Evolutionary conservation across 129 eudicot genomes (phyloP).

Genomic region (Flaveria linearis): DNA sequence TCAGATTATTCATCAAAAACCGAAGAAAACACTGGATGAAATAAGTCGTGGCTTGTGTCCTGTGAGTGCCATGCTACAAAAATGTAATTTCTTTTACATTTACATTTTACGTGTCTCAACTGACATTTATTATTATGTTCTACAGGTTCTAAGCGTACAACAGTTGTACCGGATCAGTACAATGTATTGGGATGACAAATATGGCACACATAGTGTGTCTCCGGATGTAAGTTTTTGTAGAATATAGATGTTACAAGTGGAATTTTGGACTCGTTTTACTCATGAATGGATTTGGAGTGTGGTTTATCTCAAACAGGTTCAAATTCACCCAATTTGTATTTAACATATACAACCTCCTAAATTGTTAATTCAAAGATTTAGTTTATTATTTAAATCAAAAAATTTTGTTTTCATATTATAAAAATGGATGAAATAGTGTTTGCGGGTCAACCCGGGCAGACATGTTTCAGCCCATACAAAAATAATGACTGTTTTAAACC

Average conservation of each 20-base stretch:
- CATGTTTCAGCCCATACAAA: background rate
- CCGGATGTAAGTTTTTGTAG: constrained; percentile 38
- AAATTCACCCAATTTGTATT: background rate
- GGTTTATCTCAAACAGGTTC: background rate
- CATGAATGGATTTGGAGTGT: background rate
- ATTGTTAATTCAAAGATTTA: background rate
- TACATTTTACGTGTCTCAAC: background rate
- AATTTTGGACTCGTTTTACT: background rate
- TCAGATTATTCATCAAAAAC: constrained; percentile 93
- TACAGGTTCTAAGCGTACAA: constrained; percentile 47
- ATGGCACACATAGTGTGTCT: constrained; percentile 48
- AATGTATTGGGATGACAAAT: constrained; percentile 52
- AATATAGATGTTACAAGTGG: background rate
- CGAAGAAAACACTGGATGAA: constrained; percentile 47
- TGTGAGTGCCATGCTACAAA: constrained; percentile 49
- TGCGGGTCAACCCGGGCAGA: background rate
- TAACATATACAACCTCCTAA: background rate
- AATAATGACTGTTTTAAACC: background rate
- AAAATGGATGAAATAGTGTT: background rate
- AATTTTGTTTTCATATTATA: background rate
- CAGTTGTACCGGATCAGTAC: constrained; percentile 48
- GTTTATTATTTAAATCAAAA: too few species aligned
- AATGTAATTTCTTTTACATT: background rate
- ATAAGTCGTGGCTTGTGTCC: constrained; percentile 89
- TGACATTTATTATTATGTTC: background rate